A percentile compares a stretch with the other conserved stretches of the same genome.
These are phyloP conservation scores for Amyloporia xantha DNA, from an alignment of 768 basidiomycete genomes.

Conservation along the genomic window DNA sequence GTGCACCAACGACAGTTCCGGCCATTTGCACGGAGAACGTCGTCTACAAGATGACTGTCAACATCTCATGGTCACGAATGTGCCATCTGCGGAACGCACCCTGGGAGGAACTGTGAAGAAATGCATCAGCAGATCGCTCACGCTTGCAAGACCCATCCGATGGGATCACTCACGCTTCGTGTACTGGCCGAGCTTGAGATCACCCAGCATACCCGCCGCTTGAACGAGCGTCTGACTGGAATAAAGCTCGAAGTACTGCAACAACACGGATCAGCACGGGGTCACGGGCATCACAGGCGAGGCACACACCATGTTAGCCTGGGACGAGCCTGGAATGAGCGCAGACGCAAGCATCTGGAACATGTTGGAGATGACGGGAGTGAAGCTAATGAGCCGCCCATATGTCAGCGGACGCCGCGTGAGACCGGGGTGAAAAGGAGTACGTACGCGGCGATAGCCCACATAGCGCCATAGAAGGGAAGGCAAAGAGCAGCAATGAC, in stretches of 20 bases:
- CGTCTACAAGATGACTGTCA: background rate
- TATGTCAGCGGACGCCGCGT: background rate
- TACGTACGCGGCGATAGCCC: slow-evolving; percentile 7
- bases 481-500: slow-evolving; percentile 43
- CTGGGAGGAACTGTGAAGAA: slow-evolving; percentile 4
- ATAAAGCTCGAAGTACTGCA: slow-evolving; percentile 11
- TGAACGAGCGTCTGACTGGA: slow-evolving; percentile 21
- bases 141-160: background rate
- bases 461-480: slow-evolving; percentile 38
- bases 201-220: slow-evolving; percentile 43
- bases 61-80: background rate
- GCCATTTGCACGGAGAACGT: slow-evolving; percentile 45
- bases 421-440: background rate
- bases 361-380: slow-evolving; percentile 19
- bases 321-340: slow-evolving; percentile 40
- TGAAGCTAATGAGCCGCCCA: slow-evolving; percentile 2
- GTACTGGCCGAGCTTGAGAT: slow-evolving; percentile 20
- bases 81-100: background rate
- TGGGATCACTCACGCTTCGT: slow-evolving; percentile 20
- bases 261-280: slow-evolving; percentile 28
- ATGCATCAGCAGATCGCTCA: too few relatives aligned
- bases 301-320: slow-evolving; percentile 38
- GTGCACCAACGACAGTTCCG: slow-evolving; percentile 44
- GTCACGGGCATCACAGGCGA: background rate
- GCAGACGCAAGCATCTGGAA: slow-evolving; percentile 45